Base-by-base conservation (phyloP, 1,284 basidiomycete genomes). In the Ceraceosorus guamensis region DNA sequence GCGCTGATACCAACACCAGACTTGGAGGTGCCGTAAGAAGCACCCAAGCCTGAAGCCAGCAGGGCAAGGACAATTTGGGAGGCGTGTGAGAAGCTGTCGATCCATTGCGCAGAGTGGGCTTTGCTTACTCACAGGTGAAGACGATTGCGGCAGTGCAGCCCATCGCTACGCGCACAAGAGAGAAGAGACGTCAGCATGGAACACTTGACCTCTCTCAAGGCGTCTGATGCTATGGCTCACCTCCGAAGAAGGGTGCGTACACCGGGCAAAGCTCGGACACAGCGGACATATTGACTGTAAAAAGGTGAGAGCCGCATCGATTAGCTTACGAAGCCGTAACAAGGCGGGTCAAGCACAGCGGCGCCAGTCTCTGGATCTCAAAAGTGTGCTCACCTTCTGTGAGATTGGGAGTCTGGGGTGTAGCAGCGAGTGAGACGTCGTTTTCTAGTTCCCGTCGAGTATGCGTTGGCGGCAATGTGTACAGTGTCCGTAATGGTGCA, bases 1-100 rank as follows among this genome's bases (percentile, higher is more conserved):
- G 93, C 95, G 59, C 93, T 87, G 76, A 98, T 98, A 53, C 93
- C 95, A 70, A 99, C 96, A 48, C 95, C 95, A 48, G 93, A 84
- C 79, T 99, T 99, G 50, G 92, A 85, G 0, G 95, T 99, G 46
- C 95, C 95, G 78, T 90, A 92, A 16, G 93, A 92, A 61, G 93
- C 93, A 64, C 95, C 93, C 47, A 95, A 81, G 65, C 92, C 82
- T 74, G 59, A 16, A 31, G 6, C 11, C 39, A 41, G 37, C 14
- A 6, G 39, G 37, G 7, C n/a, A 5, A 13, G 1, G 33, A 6
- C 3, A 43, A 34, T 39, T 30, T 46, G 18, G n/a, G 8, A 48
- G 16, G 33, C n/a, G 46, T 18, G 24, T 43, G 16, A 48, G 6
- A 53, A 4, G 14, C 32, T 16, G 41, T 30, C 46, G 11, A 18